Evolutionary conservation across 257 asterid genomes (phyloP), one percentile per base, ranked within the genome.

Genomic region (Solanum piurae): DNA sequence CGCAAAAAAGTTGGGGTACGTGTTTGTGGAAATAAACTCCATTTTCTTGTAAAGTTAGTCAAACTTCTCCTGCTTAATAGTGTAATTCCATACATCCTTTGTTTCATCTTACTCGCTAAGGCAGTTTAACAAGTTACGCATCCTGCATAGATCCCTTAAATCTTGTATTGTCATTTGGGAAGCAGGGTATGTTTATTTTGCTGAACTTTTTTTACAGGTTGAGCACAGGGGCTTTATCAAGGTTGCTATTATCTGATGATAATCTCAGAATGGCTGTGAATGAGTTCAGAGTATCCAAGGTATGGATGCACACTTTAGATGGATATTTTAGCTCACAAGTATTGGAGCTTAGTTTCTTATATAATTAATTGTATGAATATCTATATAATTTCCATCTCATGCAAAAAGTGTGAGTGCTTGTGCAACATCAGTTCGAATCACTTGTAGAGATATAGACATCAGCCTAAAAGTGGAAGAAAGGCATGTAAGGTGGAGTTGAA

Each of bases 181-280:
- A 73, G 86, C 82, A 69, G 11, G 16, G 21, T 37, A 29, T n/a
- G 0, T 58, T 77, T 27, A 25, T 10, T 58, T 79, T 31, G 58
- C 71, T 87, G 73, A 62, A 86, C 40, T 3, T 27, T 38, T 60
- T 29, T 10, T 49, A 52, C 91, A 96, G 99, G 93, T 89, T 96
- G 92, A 96, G 98, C 96, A 96, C 99, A 23, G 99, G 99, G 73
- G 98, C 97, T 85, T 86, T 96, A 83, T 95, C 99, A 84, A 93
- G 98, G 89, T 92, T 96, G 93, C 93, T 96, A 90, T 87, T 96
- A 88, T 96, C 98, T 13, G 98, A 94, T 89, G 98, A 95, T 93
- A 94, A 96, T 66, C 98, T 96, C 87, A 92, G 98, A 89, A 87
- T 90, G 94, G 98, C 94, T 31, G 98, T 95, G 85, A 96, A 96